Base-by-base conservation (phyloP, 768 basidiomycete species). In the Lactarius hengduanensis region DNA sequence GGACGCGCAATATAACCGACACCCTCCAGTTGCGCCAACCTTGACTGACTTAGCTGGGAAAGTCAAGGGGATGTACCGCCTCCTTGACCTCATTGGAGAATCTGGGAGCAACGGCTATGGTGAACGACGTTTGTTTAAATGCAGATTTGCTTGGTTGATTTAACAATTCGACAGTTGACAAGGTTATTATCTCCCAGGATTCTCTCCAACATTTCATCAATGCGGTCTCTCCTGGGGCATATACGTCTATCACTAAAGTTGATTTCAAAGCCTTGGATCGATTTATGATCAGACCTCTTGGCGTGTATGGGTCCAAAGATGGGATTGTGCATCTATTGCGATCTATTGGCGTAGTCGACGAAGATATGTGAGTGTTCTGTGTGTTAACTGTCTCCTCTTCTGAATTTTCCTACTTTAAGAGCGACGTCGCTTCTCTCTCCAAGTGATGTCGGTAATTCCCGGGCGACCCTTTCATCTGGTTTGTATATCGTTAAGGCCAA, bases 141-240 rank as follows among this genome's bases (percentile, higher is more conserved):
- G 7, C 1, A 20, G 18, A 45, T 15, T 7, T 11, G 0, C 26
- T 36, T 6, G 26, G n/a, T n/a, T 62, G 2, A 61, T 5, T 18
- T 32, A 18, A 22, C 20, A 18, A 32, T 3, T 58, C 20, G 20
- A 15, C 64, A 85, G 86, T 86, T 54, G 84, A 86, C 67, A 88
- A 88, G 71, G 80, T 87, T 43, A 82, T 87, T 73, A 86, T 88
- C 38, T 77, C 78, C 3, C 83, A 86, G 72, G 76, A 79, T 3
- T 82, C 83, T 1, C 73, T 88, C 11, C 74, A 76, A 67, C 66
- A 75, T 4, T 80, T 87, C 55, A 79, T 84, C 69, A 83, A 86
- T 59, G 71, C 71, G n/a, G 41, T 86, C 8, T 77, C 70, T 58
- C 84, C 86, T 0, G 80, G 83, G 0, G 80, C 86, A 8, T 87